Percentiles rank a stretch among this genome's conserved stretches.
These are phyloP conservation scores for Hyphodiscus sp. DNA, from an alignment of 2,329 filamentous ascomycete genomes.

Conservation along the genomic window DNA sequence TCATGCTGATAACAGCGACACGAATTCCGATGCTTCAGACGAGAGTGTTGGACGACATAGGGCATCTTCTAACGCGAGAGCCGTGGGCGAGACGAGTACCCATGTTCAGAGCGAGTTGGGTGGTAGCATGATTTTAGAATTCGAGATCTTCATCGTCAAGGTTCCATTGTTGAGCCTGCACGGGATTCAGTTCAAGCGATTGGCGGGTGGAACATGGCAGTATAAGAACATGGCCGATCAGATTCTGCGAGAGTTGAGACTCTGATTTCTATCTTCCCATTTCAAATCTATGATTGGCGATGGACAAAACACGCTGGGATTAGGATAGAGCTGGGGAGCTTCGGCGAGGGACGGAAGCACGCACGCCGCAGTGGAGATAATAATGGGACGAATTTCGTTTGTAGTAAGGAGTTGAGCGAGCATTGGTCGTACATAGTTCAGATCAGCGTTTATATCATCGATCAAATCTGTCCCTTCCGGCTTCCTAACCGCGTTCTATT, in stretches of 20 bases:
- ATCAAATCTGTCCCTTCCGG: no score
- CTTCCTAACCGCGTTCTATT: no score
- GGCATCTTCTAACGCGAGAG: constrained; percentile 46
- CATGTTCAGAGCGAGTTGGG: constrained; percentile 88
- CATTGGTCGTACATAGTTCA: neutral
- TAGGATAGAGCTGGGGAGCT: constrained; percentile 2
- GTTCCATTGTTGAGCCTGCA: constrained; percentile 88
- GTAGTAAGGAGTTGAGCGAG: neutral
- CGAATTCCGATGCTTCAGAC: constrained; percentile 80
- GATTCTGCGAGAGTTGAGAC: constrained; percentile 77
- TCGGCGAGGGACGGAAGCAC: neutral
- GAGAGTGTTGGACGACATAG: constrained; percentile 59
- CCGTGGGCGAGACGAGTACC: constrained; percentile 82
- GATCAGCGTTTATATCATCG: neutral
- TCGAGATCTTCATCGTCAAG: constrained; percentile 97
- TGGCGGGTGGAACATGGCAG: constrained; percentile 93
- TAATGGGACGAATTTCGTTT: neutral
- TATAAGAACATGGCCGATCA: constrained; percentile 98
- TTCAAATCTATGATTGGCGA: neutral
- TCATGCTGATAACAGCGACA: constrained; percentile 64
- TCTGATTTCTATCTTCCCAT: constrained; percentile 41
- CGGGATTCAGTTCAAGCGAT: constrained; percentile 96
- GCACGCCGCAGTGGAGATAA: neutral
- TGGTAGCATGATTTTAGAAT: constrained; percentile 75
- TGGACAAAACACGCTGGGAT: neutral